Evolutionary conservation across 2,329 filamentous ascomycete genomes (phyloP).

Genomic region (Ceratocystis huliohia): DNA sequence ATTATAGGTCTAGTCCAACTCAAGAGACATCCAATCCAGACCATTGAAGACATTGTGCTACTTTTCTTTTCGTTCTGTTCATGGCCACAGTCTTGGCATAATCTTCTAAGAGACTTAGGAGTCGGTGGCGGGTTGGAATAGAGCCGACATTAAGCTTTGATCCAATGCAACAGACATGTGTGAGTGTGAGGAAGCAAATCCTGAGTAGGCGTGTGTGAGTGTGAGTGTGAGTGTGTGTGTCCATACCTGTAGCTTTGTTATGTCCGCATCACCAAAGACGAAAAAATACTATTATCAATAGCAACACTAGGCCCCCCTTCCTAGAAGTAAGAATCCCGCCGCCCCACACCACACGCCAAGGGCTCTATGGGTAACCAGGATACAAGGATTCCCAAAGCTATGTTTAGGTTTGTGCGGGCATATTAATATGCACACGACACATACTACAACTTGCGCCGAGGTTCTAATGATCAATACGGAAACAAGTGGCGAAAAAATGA

Average conservation of each 20-base stretch:
- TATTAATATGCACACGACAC: conserved; percentile 5
- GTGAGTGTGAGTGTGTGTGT: background rate
- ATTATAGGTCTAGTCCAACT: background rate
- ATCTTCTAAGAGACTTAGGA: background rate
- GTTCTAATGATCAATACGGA: background rate
- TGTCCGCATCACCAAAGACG: too few species aligned
- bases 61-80: background rate
- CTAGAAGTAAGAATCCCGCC: background rate
- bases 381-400: background rate
- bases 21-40: background rate
- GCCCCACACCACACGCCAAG: background rate
- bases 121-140: background rate
- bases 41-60: background rate
- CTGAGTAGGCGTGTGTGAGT: background rate
- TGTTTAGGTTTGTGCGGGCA: background rate
- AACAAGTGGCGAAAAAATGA: background rate
- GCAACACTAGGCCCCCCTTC: too few species aligned
- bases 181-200: background rate
- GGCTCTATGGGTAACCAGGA: background rate
- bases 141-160: background rate
- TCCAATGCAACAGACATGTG: background rate
- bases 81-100: background rate
- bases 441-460: background rate
- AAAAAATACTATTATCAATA: too few species aligned
- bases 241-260: too few species aligned